A percentile compares a stretch with the other conserved stretches of the same genome.
Conservation (phyloP, 805 yeast genomes). For the Sugiyamaella floridensis region DNA sequence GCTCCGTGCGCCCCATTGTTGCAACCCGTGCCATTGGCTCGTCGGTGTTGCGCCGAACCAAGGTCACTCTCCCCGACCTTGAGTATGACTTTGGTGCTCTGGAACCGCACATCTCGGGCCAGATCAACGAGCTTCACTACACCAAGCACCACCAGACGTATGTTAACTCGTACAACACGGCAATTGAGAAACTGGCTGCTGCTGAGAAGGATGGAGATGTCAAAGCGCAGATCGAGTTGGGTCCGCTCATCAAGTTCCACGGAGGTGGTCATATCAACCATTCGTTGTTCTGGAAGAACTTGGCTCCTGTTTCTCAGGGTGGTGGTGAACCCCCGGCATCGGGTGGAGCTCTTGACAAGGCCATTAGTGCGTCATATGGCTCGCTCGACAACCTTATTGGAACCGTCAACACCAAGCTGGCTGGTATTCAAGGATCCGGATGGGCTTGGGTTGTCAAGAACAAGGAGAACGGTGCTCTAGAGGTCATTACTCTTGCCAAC, state of each 20-base stretch:
- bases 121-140: conserved; percentile 80
- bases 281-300: conserved; percentile 77
- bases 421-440: conserved; percentile 91
- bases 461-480: conserved; percentile 59
- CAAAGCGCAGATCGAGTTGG: conserved; percentile 50
- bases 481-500: conserved; percentile 73
- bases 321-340: conserved; percentile 64
- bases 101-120: conserved; percentile 81
- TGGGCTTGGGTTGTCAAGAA: conserved; percentile 91
- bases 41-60: conserved; percentile 10
- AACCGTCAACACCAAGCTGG: conserved; percentile 61
- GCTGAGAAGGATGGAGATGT: conserved; percentile 55
- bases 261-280: conserved; percentile 92
- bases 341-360: conserved; percentile 51
- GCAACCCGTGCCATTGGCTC: background rate
- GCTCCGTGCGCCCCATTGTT: background rate
- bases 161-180: conserved; percentile 76
- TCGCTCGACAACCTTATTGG: conserved; percentile 59
- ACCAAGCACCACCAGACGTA: conserved; percentile 90
- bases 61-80: conserved; percentile 71
- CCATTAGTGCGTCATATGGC: conserved; percentile 61
- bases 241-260: conserved; percentile 77
- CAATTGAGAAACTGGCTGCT: conserved; percentile 63
- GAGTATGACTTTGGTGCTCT: conserved; percentile 79
- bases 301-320: conserved; percentile 66